Evolutionary conservation across 2,329 filamentous ascomycete genomes (phyloP).

Genomic region (Cladosporium sp.): DNA sequence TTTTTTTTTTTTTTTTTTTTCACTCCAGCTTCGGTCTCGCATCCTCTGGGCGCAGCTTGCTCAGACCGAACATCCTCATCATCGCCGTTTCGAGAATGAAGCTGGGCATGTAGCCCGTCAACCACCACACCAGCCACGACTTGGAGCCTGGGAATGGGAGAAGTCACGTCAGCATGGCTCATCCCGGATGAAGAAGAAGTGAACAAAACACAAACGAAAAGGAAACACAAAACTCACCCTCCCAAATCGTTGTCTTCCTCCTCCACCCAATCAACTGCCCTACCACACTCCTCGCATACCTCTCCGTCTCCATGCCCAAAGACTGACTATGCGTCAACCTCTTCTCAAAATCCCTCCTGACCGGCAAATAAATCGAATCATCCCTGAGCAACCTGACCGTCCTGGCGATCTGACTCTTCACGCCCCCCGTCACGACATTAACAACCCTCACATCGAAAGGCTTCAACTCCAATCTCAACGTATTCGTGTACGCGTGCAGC

Average conservation of each 20-base stretch:
- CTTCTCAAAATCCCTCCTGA: constrained; percentile 48
- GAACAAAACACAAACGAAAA: too few species aligned
- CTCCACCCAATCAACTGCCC: constrained; percentile 41
- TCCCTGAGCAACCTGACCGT: constrained; percentile 44
- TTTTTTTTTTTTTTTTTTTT: too few species aligned
- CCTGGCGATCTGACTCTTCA: constrained; percentile 56
- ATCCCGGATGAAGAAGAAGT: background rate
- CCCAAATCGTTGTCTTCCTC: constrained; percentile 47
- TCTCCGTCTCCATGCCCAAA: constrained; percentile 47
- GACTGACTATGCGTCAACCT: constrained; percentile 53
- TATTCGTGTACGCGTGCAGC: constrained; percentile 55
- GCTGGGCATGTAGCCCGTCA: constrained; percentile 44
- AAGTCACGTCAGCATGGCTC: background rate
- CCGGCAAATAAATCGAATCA: constrained; percentile 49
- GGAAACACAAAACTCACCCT: constrained; percentile 32
- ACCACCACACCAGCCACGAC: constrained; percentile 47
- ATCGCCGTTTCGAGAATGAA: constrained; percentile 27
- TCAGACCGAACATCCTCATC: constrained; percentile 11
- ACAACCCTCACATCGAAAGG: constrained; percentile 48
- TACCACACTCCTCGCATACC: constrained; percentile 54
- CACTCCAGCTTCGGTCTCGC: constrained; percentile 3
- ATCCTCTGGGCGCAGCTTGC: constrained; percentile 1
- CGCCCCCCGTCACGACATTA: constrained; percentile 55
- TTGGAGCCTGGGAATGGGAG: constrained; percentile 22
- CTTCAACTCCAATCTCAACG: constrained; percentile 53